Conservation (phyloP, 2,329 filamentous ascomycete genomes). For the Neofusicoccum cordaticola region DNA sequence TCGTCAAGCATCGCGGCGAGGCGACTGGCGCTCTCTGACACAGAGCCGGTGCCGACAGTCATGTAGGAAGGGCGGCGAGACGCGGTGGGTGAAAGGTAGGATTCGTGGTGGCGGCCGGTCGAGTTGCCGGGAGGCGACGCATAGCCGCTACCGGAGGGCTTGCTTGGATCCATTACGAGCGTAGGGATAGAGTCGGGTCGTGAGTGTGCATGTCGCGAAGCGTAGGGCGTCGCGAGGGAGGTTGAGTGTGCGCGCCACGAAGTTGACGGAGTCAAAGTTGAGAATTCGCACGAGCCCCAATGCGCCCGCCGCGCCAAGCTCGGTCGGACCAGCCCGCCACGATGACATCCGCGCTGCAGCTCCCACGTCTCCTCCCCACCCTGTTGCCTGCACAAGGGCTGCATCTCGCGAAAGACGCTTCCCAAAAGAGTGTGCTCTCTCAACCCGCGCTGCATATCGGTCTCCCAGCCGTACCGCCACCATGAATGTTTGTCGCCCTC, state of each 20-base stretch:
- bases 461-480: conserved; percentile 22
- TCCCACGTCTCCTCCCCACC: conserved; percentile 15
- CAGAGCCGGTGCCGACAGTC: conserved; percentile 80
- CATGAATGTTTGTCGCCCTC: conserved; percentile 57
- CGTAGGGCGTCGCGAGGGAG: not conserved
- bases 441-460: not conserved
- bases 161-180: conserved; percentile 13
- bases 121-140: conserved; percentile 20
- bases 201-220: conserved; percentile 31
- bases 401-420: conserved; percentile 5
- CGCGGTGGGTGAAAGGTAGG: conserved; percentile 7
- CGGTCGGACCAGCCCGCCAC: not conserved
- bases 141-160: conserved; percentile 25
- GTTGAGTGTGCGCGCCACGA: not conserved
- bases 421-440: not conserved
- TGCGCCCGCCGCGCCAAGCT: not conserved
- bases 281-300: not conserved
- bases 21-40: conserved; percentile 76
- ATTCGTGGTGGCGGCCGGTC: conserved; percentile 22
- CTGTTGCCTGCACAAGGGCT: conserved; percentile 11
- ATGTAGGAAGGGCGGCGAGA: conserved; percentile 65
- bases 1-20: conserved; percentile 78
- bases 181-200: conserved; percentile 16
- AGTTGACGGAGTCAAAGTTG: conserved; percentile 2
- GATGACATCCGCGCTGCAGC: conserved; percentile 3